phyloP scores from a whole-genome alignment of 2,329 filamentous ascomycete genomes.

The Colletotrichum agaves region DNA sequence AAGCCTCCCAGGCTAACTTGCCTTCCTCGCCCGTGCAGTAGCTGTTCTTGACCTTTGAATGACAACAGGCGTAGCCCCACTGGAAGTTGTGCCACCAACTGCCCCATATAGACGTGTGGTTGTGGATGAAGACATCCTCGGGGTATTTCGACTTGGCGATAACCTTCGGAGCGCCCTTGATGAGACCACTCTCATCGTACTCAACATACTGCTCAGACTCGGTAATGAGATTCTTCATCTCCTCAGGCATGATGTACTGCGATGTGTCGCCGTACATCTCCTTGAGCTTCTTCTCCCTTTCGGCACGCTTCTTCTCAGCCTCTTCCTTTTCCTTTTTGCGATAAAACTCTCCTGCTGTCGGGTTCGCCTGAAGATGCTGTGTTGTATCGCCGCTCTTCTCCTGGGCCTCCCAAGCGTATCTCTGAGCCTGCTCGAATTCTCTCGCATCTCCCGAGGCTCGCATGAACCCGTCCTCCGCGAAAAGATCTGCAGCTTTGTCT shows the following conservation, averaged over 20 bases:
- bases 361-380: constrained; percentile 94
- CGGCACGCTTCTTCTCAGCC: constrained; percentile 73
- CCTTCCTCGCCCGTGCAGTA: constrained; percentile 96
- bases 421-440: constrained; percentile 90
- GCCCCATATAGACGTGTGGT: constrained; percentile 93
- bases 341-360: constrained; percentile 87
- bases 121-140: constrained; percentile 89
- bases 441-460: constrained; percentile 89
- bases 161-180: constrained; percentile 86
- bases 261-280: constrained; percentile 83
- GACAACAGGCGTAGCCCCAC: constrained; percentile 97
- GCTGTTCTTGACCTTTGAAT: constrained; percentile 93
- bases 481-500: constrained; percentile 83
- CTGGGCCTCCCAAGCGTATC: constrained; percentile 95
- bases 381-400: constrained; percentile 82
- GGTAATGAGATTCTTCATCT: constrained; percentile 69
- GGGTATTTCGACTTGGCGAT: constrained; percentile 89
- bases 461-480: constrained; percentile 94
- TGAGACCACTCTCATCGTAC: constrained; percentile 88
- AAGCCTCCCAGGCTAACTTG: constrained; percentile 81
- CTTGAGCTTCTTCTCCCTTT: constrained; percentile 75
- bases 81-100: constrained; percentile 97
- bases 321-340: constrained; percentile 84
- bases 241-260: constrained; percentile 64
- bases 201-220: constrained; percentile 92